Conservation (phyloP, 2,329 filamentous ascomycete species). For the Clonostachys rhizophaga region DNA sequence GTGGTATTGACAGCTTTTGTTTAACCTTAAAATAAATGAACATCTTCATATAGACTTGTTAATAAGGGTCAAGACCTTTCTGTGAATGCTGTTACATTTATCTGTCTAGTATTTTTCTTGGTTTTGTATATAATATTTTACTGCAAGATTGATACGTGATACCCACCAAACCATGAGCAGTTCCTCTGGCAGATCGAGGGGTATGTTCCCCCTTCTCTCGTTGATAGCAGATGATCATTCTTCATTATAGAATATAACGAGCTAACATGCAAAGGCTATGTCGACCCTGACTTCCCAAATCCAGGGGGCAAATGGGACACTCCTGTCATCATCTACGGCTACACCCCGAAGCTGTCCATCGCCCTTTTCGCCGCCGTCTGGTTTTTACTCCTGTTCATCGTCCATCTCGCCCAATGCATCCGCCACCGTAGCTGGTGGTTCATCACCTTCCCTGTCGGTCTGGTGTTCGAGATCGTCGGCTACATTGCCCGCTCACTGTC, state of each 20-base stretch:
- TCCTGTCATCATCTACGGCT: conserved; percentile 44
- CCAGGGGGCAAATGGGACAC: conserved; percentile 38
- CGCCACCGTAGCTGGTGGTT: conserved; percentile 40
- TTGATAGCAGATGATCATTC: too few species aligned
- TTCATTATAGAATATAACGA: not conserved
- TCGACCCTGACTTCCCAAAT: conserved; percentile 47
- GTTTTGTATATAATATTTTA: too few species aligned
- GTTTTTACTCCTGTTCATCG: conserved; percentile 32
- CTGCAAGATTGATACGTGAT: too few species aligned
- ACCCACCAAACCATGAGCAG: too few species aligned
- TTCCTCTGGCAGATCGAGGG: too few species aligned
- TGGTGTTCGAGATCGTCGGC: conserved; percentile 31
- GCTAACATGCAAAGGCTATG: conserved; percentile 23
- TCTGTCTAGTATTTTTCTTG: too few species aligned
- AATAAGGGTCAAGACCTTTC: too few species aligned
- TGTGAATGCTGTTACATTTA: too few species aligned
- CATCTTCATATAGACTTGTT: too few species aligned
- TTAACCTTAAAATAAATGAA: too few species aligned
- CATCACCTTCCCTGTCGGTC: conserved; percentile 31
- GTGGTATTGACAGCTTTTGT: too few species aligned
- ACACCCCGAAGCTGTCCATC: conserved; percentile 39
- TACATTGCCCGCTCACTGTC: conserved; percentile 35
- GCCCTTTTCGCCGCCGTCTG: conserved; percentile 33
- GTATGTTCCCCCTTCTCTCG: too few species aligned
- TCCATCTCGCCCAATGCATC: conserved; percentile 28